Conservation (phyloP, 2,329 filamentous ascomycete species). For the Calonectria honghensis region DNA sequence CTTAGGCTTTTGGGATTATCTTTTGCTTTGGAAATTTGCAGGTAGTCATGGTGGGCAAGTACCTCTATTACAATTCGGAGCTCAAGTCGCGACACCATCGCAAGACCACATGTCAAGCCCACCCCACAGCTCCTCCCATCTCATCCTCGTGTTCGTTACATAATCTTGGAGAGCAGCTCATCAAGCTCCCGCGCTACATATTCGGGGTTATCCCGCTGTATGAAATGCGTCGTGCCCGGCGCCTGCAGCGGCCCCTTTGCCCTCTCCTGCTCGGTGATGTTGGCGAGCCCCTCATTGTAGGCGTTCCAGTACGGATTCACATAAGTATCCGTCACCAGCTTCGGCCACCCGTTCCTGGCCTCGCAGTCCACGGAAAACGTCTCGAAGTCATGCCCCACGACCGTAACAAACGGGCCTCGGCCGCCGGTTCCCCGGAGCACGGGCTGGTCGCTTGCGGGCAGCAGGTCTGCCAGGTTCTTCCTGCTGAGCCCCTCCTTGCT, state of each 20-base stretch:
- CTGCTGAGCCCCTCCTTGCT: constrained; percentile 49
- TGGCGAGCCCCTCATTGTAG: constrained; percentile 71
- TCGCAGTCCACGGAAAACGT: constrained; percentile 42
- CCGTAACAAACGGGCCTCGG: constrained; percentile 44
- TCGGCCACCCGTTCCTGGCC: constrained; percentile 22
- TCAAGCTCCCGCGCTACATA: constrained; percentile 60
- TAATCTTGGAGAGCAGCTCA: constrained; percentile 31
- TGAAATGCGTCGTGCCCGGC: constrained; percentile 52
- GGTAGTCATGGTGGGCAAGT: no score
- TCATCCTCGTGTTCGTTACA: background rate
- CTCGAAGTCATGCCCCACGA: constrained; percentile 51
- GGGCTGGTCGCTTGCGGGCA: constrained; percentile 44
- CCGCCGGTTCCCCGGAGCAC: constrained; percentile 17
- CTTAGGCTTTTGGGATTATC: no score
- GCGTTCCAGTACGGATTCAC: constrained; percentile 71
- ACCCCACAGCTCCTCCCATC: no score
- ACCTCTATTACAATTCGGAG: no score
- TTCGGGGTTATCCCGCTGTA: constrained; percentile 71
- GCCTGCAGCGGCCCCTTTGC: constrained; percentile 56
- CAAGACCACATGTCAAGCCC: no score
- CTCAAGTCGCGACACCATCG: no score
- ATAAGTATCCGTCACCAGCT: constrained; percentile 67
- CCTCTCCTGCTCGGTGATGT: constrained; percentile 63
- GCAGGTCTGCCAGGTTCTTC: constrained; percentile 46
- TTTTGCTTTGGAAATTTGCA: no score